Base-by-base conservation (phyloP, 2,329 filamentous ascomycete species). In the Talaromyces marneffei region DNA sequence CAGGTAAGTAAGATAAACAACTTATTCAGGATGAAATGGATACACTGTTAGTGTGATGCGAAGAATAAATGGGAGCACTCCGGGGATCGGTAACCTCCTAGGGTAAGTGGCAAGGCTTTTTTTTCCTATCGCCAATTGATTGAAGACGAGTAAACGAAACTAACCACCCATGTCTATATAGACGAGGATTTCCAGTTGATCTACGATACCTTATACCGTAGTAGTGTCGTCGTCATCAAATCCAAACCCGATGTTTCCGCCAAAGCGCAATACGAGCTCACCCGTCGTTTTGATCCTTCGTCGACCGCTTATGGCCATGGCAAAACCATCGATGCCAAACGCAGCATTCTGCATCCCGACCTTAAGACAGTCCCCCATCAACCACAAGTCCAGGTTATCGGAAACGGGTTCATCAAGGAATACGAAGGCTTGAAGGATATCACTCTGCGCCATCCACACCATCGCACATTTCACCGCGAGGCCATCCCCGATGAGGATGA, bases 301-400 rank as follows among this genome's bases (percentile, higher is more conserved):
- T 80, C 82, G 1, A 80, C 80, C 14, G 82, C 81, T 14, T 92
- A 92, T 73, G 89, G 89, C 16, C 89, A 92, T 71, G 89, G 88
- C 70, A 90, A 88, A 75, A 89, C 87, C 0, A 78, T 90, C 53
- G 88, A 91, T 67, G 80, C 80, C 7, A 86, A 86, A 71, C 82
- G 80, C 57, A 80, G 77, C 60, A 85, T 92, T 67, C 81, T 92
- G 18, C 88, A 92, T 70, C 89, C 89, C 0, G 90, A 92, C 67
- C 80, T 92, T 18, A 91, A 92, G 77, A 92, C 89, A 0, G 85
- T 92, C 44, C 89, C 89, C 0, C 86, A 90, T 67, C 89, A 92
- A 71, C 88, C 89, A 0, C 88, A 92, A 71, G 87, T 90, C 1
- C 89, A 92, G 69, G 86, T 92, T 59, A 92, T 92, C 63, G 89